These are phyloP conservation scores for Solanum paucissectum DNA, from an alignment of 257 asterid species.

Conservation along the genomic window DNA sequence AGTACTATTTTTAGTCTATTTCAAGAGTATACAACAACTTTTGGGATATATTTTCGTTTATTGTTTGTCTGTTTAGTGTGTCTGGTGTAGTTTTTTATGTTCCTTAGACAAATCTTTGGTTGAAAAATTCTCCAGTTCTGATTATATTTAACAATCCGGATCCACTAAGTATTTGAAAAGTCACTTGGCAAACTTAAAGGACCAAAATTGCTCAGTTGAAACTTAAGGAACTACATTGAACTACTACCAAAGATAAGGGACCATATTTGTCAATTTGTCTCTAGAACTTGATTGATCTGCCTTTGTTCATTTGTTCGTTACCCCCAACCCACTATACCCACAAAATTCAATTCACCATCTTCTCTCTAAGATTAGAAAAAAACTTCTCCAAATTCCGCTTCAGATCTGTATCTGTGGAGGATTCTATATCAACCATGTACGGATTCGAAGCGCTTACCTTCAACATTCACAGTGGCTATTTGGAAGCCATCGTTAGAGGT, in stretches of 20 bases:
- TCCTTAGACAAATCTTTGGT: no score
- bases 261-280: neutral
- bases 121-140: neutral
- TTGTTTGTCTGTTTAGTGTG: no score
- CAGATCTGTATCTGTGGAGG: slow-evolving; percentile 30
- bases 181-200: neutral
- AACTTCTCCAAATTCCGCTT: slow-evolving; percentile 19
- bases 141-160: neutral
- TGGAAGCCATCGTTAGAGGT: slow-evolving; percentile 91
- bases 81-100: no score
- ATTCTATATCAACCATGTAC: slow-evolving; percentile 38
- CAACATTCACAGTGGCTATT: slow-evolving; percentile 85
- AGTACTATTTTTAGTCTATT: no score
- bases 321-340: neutral
- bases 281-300: neutral
- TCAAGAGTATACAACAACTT: no score
- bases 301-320: neutral
- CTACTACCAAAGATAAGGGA: neutral
- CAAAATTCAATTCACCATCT: neutral
- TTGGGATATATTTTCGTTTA: no score
- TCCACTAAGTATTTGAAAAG: neutral
- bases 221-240: neutral
- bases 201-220: neutral
- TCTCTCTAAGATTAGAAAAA: neutral
- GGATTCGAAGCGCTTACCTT: slow-evolving; percentile 92